These are phyloP conservation scores for Cordyceps pruinosa DNA, from an alignment of 2,329 filamentous ascomycete genomes.

Conservation along the genomic window DNA sequence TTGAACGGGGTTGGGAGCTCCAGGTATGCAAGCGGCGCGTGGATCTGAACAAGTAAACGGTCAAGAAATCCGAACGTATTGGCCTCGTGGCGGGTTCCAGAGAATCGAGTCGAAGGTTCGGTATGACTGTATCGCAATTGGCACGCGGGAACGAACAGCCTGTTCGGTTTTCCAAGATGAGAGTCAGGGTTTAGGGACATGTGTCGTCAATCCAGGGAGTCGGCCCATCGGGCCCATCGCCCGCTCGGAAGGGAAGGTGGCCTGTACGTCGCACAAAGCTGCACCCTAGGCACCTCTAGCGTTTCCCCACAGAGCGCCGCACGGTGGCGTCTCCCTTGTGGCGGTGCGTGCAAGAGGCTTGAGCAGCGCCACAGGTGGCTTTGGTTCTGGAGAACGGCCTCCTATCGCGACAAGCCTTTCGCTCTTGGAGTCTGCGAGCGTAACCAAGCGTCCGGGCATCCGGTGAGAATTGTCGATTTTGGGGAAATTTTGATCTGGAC, in stretches of 20 bases:
- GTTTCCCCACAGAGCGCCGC: constrained; percentile 6
- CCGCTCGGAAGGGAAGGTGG: constrained; percentile 6
- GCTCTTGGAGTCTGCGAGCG: neutral
- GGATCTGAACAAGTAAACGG: neutral
- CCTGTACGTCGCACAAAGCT: too few species aligned
- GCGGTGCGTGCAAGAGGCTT: neutral
- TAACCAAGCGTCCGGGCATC: neutral
- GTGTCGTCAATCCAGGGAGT: constrained; percentile 16
- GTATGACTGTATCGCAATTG: constrained; percentile 8
- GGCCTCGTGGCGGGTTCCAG: neutral
- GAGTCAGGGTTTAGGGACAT: constrained; percentile 14
- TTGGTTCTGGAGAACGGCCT: neutral
- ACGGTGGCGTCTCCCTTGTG: neutral
- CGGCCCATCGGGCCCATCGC: neutral
- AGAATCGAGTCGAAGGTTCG: neutral
- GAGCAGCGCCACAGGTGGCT: neutral
- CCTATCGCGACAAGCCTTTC: neutral
- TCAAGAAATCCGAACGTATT: neutral
- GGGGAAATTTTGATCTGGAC: neutral
- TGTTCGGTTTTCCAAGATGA: neutral
- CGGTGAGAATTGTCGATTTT: too few species aligned
- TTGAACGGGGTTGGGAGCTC: neutral
- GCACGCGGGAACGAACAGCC: neutral
- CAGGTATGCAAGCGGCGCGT: neutral
- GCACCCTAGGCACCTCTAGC: constrained; percentile 10